Percentiles rank a stretch among this genome's conserved stretches.
Evolutionary conservation across 768 basidiomycete genomes (phyloP).

Genomic region (Lentinula aciculospora): DNA sequence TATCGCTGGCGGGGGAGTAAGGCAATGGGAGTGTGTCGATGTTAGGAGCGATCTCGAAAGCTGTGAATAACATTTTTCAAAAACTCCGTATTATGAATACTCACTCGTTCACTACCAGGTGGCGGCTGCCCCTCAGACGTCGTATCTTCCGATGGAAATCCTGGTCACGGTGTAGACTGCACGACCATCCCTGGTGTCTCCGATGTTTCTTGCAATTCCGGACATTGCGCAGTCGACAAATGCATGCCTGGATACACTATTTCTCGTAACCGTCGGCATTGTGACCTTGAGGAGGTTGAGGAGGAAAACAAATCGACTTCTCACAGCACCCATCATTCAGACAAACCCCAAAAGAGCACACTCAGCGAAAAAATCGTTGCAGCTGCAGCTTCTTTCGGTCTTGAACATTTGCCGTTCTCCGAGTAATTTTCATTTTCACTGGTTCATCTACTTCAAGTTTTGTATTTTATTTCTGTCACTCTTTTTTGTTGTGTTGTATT

Average conservation of each 20-base stretch:
- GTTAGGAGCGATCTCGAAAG: slow-evolving; percentile 27
- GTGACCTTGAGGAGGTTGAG: background rate
- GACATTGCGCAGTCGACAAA: slow-evolving; percentile 25
- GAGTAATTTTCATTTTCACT: background rate
- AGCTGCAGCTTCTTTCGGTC: background rate
- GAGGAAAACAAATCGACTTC: background rate
- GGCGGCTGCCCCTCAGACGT: slow-evolving; percentile 29
- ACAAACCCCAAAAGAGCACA: background rate
- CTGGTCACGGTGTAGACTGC: slow-evolving; percentile 24
- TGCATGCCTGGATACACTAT: slow-evolving; percentile 25
- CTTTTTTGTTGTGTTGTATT: background rate
- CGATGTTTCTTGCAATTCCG: slow-evolving; percentile 27
- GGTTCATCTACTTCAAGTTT: background rate
- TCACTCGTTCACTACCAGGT: slow-evolving; percentile 15
- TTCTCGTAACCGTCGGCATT: slow-evolving; percentile 6
- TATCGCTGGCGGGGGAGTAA: slow-evolving; percentile 18
- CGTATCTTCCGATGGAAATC: slow-evolving; percentile 14
- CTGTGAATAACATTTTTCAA: slow-evolving; percentile 21
- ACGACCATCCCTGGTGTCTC: slow-evolving; percentile 28
- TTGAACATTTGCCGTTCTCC: background rate
- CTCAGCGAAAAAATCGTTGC: background rate
- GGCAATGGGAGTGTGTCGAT: slow-evolving; percentile 33
- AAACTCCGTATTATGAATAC: background rate
- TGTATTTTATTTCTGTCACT: background rate
- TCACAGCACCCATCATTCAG: background rate